Evolutionary conservation across 805 yeast species (phyloP).

Genomic region (Lachancea fermentati): DNA sequence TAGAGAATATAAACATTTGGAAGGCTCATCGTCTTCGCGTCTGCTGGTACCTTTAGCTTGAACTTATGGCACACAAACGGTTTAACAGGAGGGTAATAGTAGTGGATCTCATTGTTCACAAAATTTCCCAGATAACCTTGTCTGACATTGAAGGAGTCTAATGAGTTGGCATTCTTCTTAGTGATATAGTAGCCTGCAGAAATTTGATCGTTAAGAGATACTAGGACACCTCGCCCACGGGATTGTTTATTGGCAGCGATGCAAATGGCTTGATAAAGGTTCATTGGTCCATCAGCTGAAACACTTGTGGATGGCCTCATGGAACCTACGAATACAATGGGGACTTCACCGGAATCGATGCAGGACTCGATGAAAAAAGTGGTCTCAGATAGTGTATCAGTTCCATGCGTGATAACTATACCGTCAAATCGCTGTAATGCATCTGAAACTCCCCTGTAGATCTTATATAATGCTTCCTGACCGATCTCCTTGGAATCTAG

Average conservation of each 20-base stretch:
- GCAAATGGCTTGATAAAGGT: slow-evolving; percentile 61
- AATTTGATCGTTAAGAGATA: slow-evolving; percentile 61
- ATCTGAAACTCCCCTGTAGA: slow-evolving; percentile 42
- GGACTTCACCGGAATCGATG: slow-evolving; percentile 41
- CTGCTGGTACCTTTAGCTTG: slow-evolving; percentile 31
- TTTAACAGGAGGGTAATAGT: slow-evolving; percentile 55
- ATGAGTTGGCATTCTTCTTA: slow-evolving; percentile 62
- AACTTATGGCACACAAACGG: slow-evolving; percentile 47
- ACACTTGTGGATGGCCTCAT: slow-evolving; percentile 71
- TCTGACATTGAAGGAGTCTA: slow-evolving; percentile 65
- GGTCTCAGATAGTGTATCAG: slow-evolving; percentile 64
- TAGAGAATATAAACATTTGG: slow-evolving; percentile 48
- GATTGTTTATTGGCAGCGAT: slow-evolving; percentile 51
- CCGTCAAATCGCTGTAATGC: slow-evolving; percentile 47
- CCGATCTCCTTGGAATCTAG: slow-evolving; percentile 56
- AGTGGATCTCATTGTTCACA: slow-evolving; percentile 60
- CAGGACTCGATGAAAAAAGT: slow-evolving; percentile 55
- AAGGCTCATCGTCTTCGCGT: slow-evolving; percentile 13
- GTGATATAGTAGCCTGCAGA: slow-evolving; percentile 67
- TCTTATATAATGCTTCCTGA: slow-evolving; percentile 39
- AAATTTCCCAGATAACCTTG: slow-evolving; percentile 69
- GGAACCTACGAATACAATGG: slow-evolving; percentile 65
- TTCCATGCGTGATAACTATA: slow-evolving; percentile 65
- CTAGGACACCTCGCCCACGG: slow-evolving; percentile 53
- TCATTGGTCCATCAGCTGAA: slow-evolving; percentile 70